Percentiles rank a stretch among this genome's conserved stretches.
Conservation (phyloP, 768 basidiomycete genomes). For the Rhodocollybia butyracea region DNA sequence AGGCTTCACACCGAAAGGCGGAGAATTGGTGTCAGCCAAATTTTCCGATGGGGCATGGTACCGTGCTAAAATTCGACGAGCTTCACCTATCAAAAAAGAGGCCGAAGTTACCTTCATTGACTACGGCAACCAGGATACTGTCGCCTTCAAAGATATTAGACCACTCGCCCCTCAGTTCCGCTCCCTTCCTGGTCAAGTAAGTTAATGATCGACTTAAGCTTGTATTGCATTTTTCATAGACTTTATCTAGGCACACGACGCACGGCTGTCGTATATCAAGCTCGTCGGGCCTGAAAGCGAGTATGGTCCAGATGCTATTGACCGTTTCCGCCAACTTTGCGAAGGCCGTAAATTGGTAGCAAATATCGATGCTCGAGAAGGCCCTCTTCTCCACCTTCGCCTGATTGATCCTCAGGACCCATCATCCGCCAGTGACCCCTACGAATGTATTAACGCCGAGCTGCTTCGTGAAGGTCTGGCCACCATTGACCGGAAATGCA, state of each 20-base stretch:
- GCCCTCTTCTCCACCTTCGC: slow-evolving; percentile 76
- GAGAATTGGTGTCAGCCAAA: slow-evolving; percentile 91
- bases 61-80: slow-evolving; percentile 84
- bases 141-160: slow-evolving; percentile 79
- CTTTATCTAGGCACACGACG: slow-evolving; percentile 34
- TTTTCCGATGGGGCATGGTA: slow-evolving; percentile 97
- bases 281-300: slow-evolving; percentile 80
- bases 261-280: slow-evolving; percentile 59
- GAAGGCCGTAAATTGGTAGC: slow-evolving; percentile 96
- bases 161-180: slow-evolving; percentile 91
- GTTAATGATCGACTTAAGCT: neutral
- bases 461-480: slow-evolving; percentile 88
- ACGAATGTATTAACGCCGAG: slow-evolving; percentile 84
- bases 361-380: slow-evolving; percentile 89
- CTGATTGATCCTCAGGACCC: slow-evolving; percentile 88
- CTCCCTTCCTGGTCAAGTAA: slow-evolving; percentile 78
- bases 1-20: slow-evolving; percentile 77
- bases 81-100: slow-evolving; percentile 88
- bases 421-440: slow-evolving; percentile 58
- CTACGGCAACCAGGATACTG: slow-evolving; percentile 91
- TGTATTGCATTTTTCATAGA: neutral
- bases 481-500: slow-evolving; percentile 75
- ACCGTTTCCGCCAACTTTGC: slow-evolving; percentile 80
- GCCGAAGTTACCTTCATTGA: slow-evolving; percentile 95
- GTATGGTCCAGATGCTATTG: slow-evolving; percentile 80